Conservation (phyloP, 2,329 filamentous ascomycete genomes). For the Fusarium fracticaudum region DNA sequence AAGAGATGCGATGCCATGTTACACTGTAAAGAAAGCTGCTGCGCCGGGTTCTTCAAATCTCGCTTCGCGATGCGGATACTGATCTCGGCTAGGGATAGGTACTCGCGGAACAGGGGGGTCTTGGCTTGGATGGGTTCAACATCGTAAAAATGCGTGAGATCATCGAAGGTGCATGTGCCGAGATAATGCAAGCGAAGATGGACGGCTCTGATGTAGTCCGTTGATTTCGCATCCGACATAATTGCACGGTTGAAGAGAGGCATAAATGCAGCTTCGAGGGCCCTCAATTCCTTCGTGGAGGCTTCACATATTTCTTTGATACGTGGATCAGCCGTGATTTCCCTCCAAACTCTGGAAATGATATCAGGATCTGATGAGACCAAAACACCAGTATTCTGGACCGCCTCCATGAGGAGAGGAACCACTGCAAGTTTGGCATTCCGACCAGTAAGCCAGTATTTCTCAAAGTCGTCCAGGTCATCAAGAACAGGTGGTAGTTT, state of each 20-base stretch:
- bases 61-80: constrained; percentile 28
- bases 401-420: constrained; percentile 19
- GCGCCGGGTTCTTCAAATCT: constrained; percentile 25
- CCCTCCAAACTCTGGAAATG: constrained; percentile 10
- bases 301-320: constrained; percentile 22
- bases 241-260: constrained; percentile 48
- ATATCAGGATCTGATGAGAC: background rate
- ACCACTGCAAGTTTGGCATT: constrained; percentile 8
- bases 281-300: constrained; percentile 3
- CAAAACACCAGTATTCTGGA: constrained; percentile 3
- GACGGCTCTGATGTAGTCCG: constrained; percentile 45
- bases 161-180: constrained; percentile 42
- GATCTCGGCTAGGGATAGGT: constrained; percentile 45
- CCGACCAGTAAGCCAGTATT: constrained; percentile 9
- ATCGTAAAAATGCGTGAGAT: constrained; percentile 41
- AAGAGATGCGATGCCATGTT: constrained; percentile 41
- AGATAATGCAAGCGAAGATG: constrained; percentile 47
- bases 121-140: constrained; percentile 29
- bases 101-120: constrained; percentile 47
- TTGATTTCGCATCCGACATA: constrained; percentile 39
- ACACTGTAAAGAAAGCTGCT: constrained; percentile 42
- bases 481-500: constrained; percentile 14
- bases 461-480: constrained; percentile 36
- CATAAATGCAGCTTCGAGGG: constrained; percentile 44
- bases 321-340: constrained; percentile 7